Percentiles rank a stretch among this genome's conserved stretches.
Evolutionary conservation across 306 rosid species (phyloP).

Genomic region (Quercus parvula): DNA sequence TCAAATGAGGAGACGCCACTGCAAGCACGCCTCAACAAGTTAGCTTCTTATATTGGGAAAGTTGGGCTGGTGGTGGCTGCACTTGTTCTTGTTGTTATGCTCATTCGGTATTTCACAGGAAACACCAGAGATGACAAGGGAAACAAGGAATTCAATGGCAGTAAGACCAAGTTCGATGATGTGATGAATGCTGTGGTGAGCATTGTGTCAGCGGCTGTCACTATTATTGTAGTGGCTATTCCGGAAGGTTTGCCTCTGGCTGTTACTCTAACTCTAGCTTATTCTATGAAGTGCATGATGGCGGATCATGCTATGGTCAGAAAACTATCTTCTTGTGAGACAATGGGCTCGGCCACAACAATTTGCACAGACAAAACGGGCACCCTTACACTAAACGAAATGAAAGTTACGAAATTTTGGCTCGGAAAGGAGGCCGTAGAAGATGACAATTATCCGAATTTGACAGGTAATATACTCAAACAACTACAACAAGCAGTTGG

Average conservation of each 20-base stretch:
- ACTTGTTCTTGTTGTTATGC: slow-evolving; percentile 15
- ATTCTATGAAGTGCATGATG: slow-evolving; percentile 27
- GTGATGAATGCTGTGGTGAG: slow-evolving; percentile 12
- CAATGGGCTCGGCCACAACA: slow-evolving; percentile 23
- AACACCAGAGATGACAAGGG: slow-evolving; percentile 10
- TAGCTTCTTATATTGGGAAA: slow-evolving; percentile 17
- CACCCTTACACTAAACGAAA: slow-evolving; percentile 22
- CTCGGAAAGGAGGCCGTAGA: slow-evolving; percentile 11
- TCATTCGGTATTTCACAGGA: slow-evolving; percentile 24
- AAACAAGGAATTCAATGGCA: slow-evolving; percentile 16
- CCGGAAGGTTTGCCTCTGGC: slow-evolving; percentile 29
- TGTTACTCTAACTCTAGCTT: slow-evolving; percentile 27
- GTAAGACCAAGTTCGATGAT: slow-evolving; percentile 10
- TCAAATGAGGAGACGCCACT: slow-evolving; percentile 14
- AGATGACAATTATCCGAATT: neutral
- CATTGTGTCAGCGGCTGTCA: slow-evolving; percentile 21
- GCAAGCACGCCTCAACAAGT: slow-evolving; percentile 21
- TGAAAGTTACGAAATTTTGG: slow-evolving; percentile 25
- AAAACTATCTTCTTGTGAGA: slow-evolving; percentile 28
- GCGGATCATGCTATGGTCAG: slow-evolving; percentile 26
- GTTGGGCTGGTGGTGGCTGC: slow-evolving; percentile 16
- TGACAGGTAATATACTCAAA: neutral
- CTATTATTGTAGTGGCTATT: slow-evolving; percentile 24
- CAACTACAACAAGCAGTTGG: slow-evolving; percentile 19
- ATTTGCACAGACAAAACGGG: slow-evolving; percentile 30